phyloP scores from a whole-genome alignment of 257 asterid genomes.

The Solanum pennellii region DNA sequence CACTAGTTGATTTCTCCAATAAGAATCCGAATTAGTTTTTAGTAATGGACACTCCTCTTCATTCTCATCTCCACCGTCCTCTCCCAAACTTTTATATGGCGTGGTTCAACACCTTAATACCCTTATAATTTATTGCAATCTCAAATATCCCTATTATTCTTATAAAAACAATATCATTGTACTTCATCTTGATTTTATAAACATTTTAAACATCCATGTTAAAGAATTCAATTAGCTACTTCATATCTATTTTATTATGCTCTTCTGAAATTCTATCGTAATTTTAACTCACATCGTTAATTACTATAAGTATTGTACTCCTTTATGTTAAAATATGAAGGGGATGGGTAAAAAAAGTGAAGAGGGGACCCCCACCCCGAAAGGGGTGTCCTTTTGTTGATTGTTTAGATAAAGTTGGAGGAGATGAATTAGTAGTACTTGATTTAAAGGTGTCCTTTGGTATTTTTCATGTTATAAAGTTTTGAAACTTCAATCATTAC shows the following conservation, averaged over 20 bases:
- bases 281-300: neutral
- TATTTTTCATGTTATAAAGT: constrained; percentile 25
- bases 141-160: neutral
- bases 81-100: neutral
- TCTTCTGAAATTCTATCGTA: neutral
- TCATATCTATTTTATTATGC: neutral
- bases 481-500: constrained; percentile 34
- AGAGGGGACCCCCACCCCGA: neutral
- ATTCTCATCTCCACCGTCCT: neutral
- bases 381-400: neutral
- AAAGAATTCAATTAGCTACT: neutral
- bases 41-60: neutral
- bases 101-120: neutral
- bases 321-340: neutral
- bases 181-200: neutral
- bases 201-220: neutral
- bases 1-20: neutral
- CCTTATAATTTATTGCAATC: neutral
- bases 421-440: neutral
- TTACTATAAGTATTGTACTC: neutral
- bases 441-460: constrained; percentile 37
- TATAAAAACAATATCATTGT: no score
- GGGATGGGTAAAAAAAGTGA: neutral
- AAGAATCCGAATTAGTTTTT: neutral
- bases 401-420: constrained; percentile 34